phyloP scores from a whole-genome alignment of 352 stramenopile genomes.

The Vaucheria bursata region DNA sequence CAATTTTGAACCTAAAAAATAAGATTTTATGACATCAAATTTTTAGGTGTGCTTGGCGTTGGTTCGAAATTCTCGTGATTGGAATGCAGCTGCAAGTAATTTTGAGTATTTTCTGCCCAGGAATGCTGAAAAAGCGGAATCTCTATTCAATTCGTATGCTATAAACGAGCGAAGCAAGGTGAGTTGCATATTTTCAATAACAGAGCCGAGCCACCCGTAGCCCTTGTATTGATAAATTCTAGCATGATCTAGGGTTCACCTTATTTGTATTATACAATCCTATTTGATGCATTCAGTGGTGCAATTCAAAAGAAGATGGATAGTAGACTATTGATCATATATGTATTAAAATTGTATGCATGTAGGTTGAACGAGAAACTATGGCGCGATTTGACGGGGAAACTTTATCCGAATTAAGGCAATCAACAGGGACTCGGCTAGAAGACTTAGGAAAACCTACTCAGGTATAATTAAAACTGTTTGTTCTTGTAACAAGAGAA shows the following conservation, averaged over 20 bases:
- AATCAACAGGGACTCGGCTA: neutral
- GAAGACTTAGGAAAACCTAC: neutral
- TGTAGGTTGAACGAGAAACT: slow-evolving; percentile 4
- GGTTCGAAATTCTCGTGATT: slow-evolving; percentile 15
- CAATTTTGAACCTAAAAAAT: too few species aligned
- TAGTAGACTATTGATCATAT: too few species aligned
- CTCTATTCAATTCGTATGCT: slow-evolving; percentile 34
- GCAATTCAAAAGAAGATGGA: too few species aligned
- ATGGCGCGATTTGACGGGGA: neutral
- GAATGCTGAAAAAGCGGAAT: slow-evolving; percentile 27
- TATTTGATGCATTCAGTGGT: too few species aligned
- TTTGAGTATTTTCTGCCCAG: slow-evolving; percentile 38
- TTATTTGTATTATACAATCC: too few species aligned
- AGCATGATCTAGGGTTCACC: too few species aligned
- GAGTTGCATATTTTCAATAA: neutral
- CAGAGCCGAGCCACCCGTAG: too few species aligned
- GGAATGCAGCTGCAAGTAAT: slow-evolving; percentile 26
- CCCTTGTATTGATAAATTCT: too few species aligned
- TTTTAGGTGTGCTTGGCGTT: slow-evolving; percentile 21
- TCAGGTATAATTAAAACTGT: neutral
- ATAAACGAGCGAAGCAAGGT: slow-evolving; percentile 31
- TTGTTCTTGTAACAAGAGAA: neutral
- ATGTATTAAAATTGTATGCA: too few species aligned
- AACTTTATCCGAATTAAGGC: neutral
- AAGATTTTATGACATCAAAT: too few species aligned